Conservation (phyloP, 805 yeast species). For the Saccharomyces mikatae region DNA sequence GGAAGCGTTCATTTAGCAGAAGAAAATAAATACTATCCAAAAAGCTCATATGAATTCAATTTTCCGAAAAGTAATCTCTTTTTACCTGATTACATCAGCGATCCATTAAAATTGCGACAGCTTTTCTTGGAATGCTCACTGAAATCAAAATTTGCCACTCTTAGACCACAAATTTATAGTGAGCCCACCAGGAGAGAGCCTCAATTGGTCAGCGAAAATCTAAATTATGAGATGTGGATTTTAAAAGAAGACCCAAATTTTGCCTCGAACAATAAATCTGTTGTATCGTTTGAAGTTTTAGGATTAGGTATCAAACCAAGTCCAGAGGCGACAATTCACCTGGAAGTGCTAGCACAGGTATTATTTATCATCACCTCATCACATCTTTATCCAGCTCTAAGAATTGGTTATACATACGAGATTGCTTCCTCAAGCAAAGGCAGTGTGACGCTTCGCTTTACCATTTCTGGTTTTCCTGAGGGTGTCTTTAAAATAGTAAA, state of each 20-base stretch:
- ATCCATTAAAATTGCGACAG: slow-evolving; percentile 17
- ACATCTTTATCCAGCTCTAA: slow-evolving; percentile 44
- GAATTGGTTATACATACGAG: slow-evolving; percentile 51
- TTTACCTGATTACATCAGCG: slow-evolving; percentile 10
- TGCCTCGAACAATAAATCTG: slow-evolving; percentile 26
- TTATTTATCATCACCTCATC: slow-evolving; percentile 36
- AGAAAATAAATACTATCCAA: neutral
- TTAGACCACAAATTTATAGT: slow-evolving; percentile 30
- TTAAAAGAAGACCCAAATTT: slow-evolving; percentile 30
- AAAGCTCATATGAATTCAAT: slow-evolving; percentile 1
- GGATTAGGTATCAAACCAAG: slow-evolving; percentile 27
- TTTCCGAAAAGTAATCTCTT: slow-evolving; percentile 11
- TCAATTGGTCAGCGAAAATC: slow-evolving; percentile 29
- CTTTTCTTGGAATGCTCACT: slow-evolving; percentile 7
- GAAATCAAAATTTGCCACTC: slow-evolving; percentile 25
- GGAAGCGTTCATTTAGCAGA: slow-evolving; percentile 7
- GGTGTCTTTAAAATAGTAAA: slow-evolving; percentile 33
- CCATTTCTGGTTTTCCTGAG: slow-evolving; percentile 43
- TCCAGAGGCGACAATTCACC: slow-evolving; percentile 36
- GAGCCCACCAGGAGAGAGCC: slow-evolving; percentile 30
- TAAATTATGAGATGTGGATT: slow-evolving; percentile 45
- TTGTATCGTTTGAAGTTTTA: slow-evolving; percentile 41
- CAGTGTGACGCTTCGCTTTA: slow-evolving; percentile 44
- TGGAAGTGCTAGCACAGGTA: slow-evolving; percentile 47
- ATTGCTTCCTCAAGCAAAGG: slow-evolving; percentile 48